Evolutionary conservation across 495 filamentous ascomycete species (phyloP), one percentile per base, ranked within the genome.

Genomic region (Lepidopterella palustris): DNA sequence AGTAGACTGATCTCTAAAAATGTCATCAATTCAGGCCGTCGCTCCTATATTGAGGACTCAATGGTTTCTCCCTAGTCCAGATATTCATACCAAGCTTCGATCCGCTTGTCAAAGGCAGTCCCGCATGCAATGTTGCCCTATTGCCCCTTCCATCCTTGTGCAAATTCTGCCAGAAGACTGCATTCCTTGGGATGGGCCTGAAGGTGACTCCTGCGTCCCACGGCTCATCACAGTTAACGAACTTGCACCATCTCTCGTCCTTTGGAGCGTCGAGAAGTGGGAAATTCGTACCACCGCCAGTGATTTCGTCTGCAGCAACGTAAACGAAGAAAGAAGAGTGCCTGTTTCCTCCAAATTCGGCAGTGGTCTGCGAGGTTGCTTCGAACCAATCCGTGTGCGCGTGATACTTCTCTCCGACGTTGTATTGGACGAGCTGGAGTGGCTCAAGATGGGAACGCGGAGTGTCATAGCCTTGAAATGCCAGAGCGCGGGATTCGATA

Each of bases 341-440:
- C 5, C 79, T 71, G 66, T 82, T 81, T 11, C 79, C 79, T 45
- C 79, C 78, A 3, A 71, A 49, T 0, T 65, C 69, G 11, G 73
- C 54, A 3, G 72, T 63, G 15, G 76, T 68, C 49, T 74, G 73
- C 1, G 70, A 62, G 3, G 71, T 55, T 45, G 72, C 70, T 10
- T 73, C 74, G 29, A 81, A 83, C 80, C 80, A 83, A 70, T 83
- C 80, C 18, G 77, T 80, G 70, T 83, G 80, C 63, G 75, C 76
- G 55, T 78, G 73, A 68, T 79, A 83, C 45, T 70, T 72, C 63
- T 82, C 73, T 20, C 73, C 72, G 11, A 69, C 63, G 21, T 61
- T 73, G 65, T 83, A 83, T 53, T 76, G 74, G 45, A 83, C 80
- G 1, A 81, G 75, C 61, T 83, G 80, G 21, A 83, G 60, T 0